Evolutionary conservation across 441 rosid genomes (phyloP), one percentile per base, ranked within the genome.

Genomic region (Codiaeum variegatum): DNA sequence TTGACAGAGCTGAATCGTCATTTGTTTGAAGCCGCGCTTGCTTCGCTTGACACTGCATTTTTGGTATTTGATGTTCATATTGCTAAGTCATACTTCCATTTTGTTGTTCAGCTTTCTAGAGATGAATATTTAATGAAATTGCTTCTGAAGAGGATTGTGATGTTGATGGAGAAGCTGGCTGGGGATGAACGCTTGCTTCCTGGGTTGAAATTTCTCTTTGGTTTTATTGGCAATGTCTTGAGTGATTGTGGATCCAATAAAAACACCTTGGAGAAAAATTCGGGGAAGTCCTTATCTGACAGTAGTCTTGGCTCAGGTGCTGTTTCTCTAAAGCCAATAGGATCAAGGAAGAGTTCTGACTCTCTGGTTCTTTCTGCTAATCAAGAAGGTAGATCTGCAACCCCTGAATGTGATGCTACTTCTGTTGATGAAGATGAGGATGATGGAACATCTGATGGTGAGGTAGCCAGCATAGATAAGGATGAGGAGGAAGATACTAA

Each of bases 371-470:
- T 92, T 76, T 82, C 97, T 73, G 75, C 87, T 66, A 89, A 85
- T 83, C 96, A 87, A 81, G 98, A 89, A 83, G 94, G 96, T 72
- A 88, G 89, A 74, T 75, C 97, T 44, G 67, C 85, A 44, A 84
- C 91, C 63, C 89, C 93, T 77, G 99, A 97, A 63, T 93, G 98
- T 82, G 99, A 97, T 86, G 99, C 94, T 58, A 91, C 91, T 77
- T 97, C 99, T 75, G 83, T 89, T 69, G 99, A 97, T 81, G 99
- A 97, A 70, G 99, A 97, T 80, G 99, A 97, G 82, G 99, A 97
- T 85, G 99, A 97, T 77, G 99, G 97, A 74, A 94, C 99, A 80
- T 97, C 99, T 80, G 99, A 97, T 84, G 98, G 99, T 78, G 99
- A 97, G 85, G 90, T 87, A 62, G 96, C 97, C 78, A 97, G 99